A percentile compares a stretch with the other conserved stretches of the same genome.
These are phyloP conservation scores for Fusarium pseudograminearum DNA, from an alignment of 2,329 filamentous ascomycete genomes.

Conservation along the genomic window DNA sequence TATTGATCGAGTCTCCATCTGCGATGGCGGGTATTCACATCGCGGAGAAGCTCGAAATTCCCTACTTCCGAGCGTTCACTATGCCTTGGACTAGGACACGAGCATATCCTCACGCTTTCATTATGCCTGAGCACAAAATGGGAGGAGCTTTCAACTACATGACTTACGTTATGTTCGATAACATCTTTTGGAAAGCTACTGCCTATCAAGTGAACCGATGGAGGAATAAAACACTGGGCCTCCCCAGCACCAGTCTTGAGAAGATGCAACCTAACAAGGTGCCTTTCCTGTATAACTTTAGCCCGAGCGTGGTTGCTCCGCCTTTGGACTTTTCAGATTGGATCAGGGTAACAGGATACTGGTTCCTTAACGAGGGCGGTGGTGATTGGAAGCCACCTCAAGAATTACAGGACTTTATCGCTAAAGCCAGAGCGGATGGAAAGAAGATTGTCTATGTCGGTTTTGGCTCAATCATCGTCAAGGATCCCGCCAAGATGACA, in stretches of 20 bases:
- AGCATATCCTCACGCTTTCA: conserved; percentile 96
- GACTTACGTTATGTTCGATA: conserved; percentile 96
- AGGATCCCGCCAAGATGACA: conserved; percentile 88
- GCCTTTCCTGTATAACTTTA: conserved; percentile 99
- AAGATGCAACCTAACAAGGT: conserved; percentile 97
- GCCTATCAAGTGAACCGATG: conserved; percentile 92
- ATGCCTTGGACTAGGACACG: conserved; percentile 99
- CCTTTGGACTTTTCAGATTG: conserved; percentile 97
- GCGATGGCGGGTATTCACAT: conserved; percentile 99
- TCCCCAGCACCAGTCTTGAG: conserved; percentile 85
- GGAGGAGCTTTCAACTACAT: conserved; percentile 95
- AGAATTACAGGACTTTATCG: conserved; percentile 84
- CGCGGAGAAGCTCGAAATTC: conserved; percentile 90
- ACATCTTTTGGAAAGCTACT: conserved; percentile 95
- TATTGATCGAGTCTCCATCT: conserved; percentile 94
- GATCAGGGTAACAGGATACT: conserved; percentile 97
- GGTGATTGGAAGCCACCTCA: conserved; percentile 76
- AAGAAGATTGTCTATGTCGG: conserved; percentile 98
- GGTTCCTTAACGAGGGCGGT: conserved; percentile 87
- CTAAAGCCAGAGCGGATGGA: conserved; percentile 79
- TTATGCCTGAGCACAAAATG: conserved; percentile 92
- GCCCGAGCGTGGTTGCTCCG: conserved; percentile 90
- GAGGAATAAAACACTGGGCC: conserved; percentile 82
- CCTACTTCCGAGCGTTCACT: conserved; percentile 96
- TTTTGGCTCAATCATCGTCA: conserved; percentile 95